Evolutionary conservation across 805 yeast genomes (phyloP).

Genomic region (Saccharomycopsis schoenii): DNA sequence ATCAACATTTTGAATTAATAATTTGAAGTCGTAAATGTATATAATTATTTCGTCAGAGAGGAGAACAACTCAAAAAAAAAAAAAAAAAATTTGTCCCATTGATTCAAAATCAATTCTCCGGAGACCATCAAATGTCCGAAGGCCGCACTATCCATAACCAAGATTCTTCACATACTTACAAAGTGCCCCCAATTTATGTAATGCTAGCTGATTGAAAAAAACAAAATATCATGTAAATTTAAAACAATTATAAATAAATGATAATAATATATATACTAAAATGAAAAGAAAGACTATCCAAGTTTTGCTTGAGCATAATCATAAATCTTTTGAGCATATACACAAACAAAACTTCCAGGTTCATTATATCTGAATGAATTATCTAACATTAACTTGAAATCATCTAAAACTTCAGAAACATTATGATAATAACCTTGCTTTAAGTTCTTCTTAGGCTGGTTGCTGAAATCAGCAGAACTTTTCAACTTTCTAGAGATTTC

Average conservation of each 20-base stretch:
- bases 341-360: constrained; percentile 54
- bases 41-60: neutral
- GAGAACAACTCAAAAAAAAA: neutral
- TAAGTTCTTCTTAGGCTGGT: constrained; percentile 24
- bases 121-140: neutral
- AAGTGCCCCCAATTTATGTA: no score
- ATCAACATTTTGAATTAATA: neutral
- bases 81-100: neutral
- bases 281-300: neutral
- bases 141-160: neutral
- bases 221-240: no score
- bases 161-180: no score
- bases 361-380: constrained; percentile 65
- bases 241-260: neutral
- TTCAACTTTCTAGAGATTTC: constrained; percentile 48
- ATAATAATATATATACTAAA: neutral
- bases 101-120: neutral
- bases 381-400: constrained; percentile 45
- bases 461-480: neutral
- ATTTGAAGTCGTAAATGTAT: neutral
- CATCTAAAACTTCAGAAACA: constrained; percentile 39
- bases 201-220: no score
- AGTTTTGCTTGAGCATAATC: constrained; percentile 29
- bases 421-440: constrained; percentile 28
- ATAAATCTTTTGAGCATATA: constrained; percentile 41